A percentile compares a stretch with the other conserved stretches of the same genome.
phyloP scores from a whole-genome alignment of 208 protist genomes.

The Naegleria lovaniensis region DNA sequence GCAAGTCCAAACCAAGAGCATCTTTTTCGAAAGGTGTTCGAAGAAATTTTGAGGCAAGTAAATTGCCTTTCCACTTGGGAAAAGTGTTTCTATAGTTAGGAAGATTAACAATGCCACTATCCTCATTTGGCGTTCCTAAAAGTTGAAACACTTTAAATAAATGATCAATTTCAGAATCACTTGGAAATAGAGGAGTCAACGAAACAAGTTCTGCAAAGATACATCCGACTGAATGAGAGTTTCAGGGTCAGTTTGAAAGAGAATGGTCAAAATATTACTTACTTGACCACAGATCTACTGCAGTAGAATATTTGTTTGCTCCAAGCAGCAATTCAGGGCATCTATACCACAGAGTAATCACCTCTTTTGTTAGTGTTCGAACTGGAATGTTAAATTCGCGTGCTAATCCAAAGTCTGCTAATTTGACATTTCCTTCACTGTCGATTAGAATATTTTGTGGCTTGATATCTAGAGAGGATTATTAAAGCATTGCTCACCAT shows the following conservation, averaged over 20 bases:
- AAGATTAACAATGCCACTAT: conserved; percentile 70
- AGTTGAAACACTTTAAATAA: conserved; percentile 71
- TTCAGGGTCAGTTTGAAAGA: too few species aligned
- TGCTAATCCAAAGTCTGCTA: conserved; percentile 94
- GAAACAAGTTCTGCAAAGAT: conserved; percentile 85
- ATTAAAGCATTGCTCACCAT: neutral
- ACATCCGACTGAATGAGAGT: conserved; percentile 75
- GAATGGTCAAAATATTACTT: neutral
- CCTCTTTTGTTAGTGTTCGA: conserved; percentile 76
- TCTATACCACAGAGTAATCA: conserved; percentile 86
- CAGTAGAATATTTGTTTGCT: conserved; percentile 28
- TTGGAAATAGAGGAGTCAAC: conserved; percentile 68
- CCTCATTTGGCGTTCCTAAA: conserved; percentile 81
- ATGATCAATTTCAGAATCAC: conserved; percentile 75
- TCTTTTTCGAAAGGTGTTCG: conserved; percentile 14
- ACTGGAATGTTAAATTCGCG: conserved; percentile 84
- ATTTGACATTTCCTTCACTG: conserved; percentile 55
- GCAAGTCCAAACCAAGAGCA: neutral
- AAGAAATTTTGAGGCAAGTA: conserved; percentile 39
- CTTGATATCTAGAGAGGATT: conserved; percentile 13
- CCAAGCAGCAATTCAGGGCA: conserved; percentile 81
- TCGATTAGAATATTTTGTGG: conserved; percentile 17
- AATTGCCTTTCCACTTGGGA: conserved; percentile 76
- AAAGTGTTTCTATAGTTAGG: conserved; percentile 90
- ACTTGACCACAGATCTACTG: neutral